phyloP scores from a whole-genome alignment of 768 basidiomycete genomes.

The Neoboletus magnificus region DNA sequence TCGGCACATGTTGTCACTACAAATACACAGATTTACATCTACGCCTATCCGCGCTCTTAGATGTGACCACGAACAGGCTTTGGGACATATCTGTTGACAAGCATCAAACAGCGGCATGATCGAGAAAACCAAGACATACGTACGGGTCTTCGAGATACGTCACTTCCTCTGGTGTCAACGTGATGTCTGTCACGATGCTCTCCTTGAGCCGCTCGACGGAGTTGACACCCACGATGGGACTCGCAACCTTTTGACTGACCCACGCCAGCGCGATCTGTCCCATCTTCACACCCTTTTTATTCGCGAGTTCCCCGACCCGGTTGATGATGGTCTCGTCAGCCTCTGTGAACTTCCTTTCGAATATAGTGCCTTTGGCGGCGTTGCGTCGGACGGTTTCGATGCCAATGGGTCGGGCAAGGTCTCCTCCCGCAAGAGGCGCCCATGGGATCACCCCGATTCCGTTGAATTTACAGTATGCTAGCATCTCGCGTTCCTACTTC shows the following conservation, averaged over 20 bases:
- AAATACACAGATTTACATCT: slow-evolving; percentile 2
- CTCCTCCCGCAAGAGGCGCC: slow-evolving; percentile 41
- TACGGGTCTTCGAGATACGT: slow-evolving; percentile 31
- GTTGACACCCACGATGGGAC: slow-evolving; percentile 45
- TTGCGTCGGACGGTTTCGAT: slow-evolving; percentile 21
- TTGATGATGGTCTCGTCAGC: slow-evolving; percentile 36
- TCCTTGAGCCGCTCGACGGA: slow-evolving; percentile 32
- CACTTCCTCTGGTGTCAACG: slow-evolving; percentile 30
- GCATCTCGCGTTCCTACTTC: slow-evolving; percentile 43
- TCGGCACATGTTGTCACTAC: neutral
- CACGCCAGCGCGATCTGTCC: slow-evolving; percentile 46
- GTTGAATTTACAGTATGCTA: slow-evolving; percentile 42
- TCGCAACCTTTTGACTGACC: slow-evolving; percentile 38
- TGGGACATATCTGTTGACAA: slow-evolving; percentile 15
- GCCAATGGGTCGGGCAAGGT: slow-evolving; percentile 37
- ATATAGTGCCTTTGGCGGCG: slow-evolving; percentile 14
- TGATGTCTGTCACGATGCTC: slow-evolving; percentile 24
- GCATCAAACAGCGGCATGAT: neutral
- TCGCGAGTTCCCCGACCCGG: slow-evolving; percentile 42
- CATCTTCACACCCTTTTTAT: slow-evolving; percentile 41
- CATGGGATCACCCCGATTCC: slow-evolving; percentile 56
- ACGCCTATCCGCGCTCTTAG: neutral
- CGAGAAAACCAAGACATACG: neutral
- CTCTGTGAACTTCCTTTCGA: slow-evolving; percentile 26
- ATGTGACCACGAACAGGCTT: slow-evolving; percentile 17